Conservation (phyloP, 768 basidiomycete genomes). For the Leccinellum luteum region DNA sequence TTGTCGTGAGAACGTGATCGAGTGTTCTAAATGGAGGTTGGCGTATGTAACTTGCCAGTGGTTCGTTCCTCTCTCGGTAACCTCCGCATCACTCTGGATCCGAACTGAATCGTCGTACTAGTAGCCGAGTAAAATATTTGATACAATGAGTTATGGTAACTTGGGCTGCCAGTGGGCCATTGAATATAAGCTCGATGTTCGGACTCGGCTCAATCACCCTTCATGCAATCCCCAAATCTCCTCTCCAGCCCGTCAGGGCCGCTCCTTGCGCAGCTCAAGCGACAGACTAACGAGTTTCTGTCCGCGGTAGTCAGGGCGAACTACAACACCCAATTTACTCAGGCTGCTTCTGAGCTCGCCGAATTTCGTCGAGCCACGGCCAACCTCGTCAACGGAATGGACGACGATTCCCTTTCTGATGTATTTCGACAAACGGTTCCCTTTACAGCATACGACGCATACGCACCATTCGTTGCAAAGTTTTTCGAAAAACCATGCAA, state of each 20-base stretch:
- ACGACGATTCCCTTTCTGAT: not conserved
- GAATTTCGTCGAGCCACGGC: not conserved
- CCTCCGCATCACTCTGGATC: too few species aligned
- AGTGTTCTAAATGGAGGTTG: too few species aligned
- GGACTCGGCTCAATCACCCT: not conserved
- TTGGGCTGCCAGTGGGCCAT: too few species aligned
- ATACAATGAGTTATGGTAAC: too few species aligned
- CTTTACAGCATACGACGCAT: not conserved
- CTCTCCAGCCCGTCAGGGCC: not conserved
- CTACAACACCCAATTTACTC: not conserved
- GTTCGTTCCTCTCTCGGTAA: too few species aligned
- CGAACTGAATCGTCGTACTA: too few species aligned
- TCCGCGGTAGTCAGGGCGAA: not conserved
- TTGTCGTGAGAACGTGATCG: too few species aligned
- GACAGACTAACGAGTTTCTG: not conserved
- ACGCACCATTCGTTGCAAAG: not conserved
- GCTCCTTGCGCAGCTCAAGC: not conserved
- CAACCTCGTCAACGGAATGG: not conserved
- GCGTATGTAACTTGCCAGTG: too few species aligned
- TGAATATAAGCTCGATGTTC: too few species aligned
- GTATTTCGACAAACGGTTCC: not conserved
- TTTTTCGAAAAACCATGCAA: not conserved
- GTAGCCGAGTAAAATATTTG: too few species aligned
- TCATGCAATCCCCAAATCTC: not conserved
- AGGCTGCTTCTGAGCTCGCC: too few species aligned